Percentiles rank a stretch among this genome's conserved stretches.
Conservation (phyloP, 2,329 filamentous ascomycete genomes). For the Pochonia chlamydosporia region DNA sequence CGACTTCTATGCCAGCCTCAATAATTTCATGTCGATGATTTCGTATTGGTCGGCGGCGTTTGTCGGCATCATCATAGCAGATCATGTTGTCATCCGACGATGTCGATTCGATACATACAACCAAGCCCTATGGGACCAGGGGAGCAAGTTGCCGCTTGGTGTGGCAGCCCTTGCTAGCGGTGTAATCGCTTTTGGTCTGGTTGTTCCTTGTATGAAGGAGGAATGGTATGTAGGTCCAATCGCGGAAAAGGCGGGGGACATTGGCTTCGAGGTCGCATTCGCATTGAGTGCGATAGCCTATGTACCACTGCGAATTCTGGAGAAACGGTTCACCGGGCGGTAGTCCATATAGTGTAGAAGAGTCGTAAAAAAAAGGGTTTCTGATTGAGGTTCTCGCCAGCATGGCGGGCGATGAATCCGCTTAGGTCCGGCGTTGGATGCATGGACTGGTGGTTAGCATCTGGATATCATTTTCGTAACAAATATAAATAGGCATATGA, state of each 20-base stretch:
- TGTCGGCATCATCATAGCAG: constrained; percentile 41
- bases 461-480: too few species aligned
- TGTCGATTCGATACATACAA: constrained; percentile 40
- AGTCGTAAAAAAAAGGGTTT: too few species aligned
- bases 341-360: too few species aligned
- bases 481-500: too few species aligned
- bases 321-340: constrained; percentile 27
- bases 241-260: constrained; percentile 53
- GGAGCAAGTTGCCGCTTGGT: constrained; percentile 37
- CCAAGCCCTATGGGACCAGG: constrained; percentile 41
- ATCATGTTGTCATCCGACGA: constrained; percentile 43
- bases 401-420: too few species aligned
- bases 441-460: too few species aligned
- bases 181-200: constrained; percentile 40
- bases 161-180: constrained; percentile 41
- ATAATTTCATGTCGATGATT: constrained; percentile 52
- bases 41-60: constrained; percentile 55
- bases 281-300: constrained; percentile 42
- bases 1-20: constrained; percentile 51
- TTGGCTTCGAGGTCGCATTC: constrained; percentile 61
- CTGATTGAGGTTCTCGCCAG: too few species aligned
- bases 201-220: constrained; percentile 55
- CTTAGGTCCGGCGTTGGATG: too few species aligned
- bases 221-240: constrained; percentile 58
- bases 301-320: constrained; percentile 39